phyloP scores from a whole-genome alignment of 2,329 filamentous ascomycete species.

The Aspergillus floridensis region DNA sequence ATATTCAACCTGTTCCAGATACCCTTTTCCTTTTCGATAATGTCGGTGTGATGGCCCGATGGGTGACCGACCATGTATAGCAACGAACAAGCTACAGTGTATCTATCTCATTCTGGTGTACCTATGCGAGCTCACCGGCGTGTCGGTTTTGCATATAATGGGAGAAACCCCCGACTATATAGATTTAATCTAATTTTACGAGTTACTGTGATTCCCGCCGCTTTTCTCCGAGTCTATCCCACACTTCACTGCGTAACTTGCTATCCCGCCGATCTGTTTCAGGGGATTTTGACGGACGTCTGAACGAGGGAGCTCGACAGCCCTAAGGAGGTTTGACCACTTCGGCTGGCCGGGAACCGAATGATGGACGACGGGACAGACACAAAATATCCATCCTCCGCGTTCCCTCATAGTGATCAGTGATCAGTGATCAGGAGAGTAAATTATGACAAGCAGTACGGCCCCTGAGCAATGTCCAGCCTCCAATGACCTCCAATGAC shows the following conservation, averaged over 20 bases:
- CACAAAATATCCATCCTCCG: background rate
- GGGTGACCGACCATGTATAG: slow-evolving; percentile 1
- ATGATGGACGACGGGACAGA: background rate
- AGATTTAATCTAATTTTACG: slow-evolving; percentile 3
- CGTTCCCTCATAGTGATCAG: too few relatives aligned
- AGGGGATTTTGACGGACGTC: background rate
- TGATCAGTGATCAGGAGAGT: too few relatives aligned
- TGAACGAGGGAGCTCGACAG: background rate
- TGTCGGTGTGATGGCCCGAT: background rate
- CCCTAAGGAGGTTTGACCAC: background rate
- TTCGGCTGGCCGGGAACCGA: background rate
- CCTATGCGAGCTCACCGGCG: background rate
- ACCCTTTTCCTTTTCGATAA: background rate
- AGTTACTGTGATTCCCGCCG: background rate
- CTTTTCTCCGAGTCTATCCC: background rate
- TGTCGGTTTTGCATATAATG: background rate
- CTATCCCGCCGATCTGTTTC: background rate
- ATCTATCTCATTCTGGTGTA: background rate
- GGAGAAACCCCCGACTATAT: background rate
- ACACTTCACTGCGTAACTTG: background rate
- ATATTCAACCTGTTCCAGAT: background rate
- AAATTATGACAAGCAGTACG: background rate
- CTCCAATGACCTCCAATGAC: background rate
- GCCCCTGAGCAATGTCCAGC: background rate
- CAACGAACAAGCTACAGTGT: slow-evolving; percentile 1